Evolutionary conservation across 2,329 filamentous ascomycete genomes (phyloP).

Genomic region (Botrytis fabae): DNA sequence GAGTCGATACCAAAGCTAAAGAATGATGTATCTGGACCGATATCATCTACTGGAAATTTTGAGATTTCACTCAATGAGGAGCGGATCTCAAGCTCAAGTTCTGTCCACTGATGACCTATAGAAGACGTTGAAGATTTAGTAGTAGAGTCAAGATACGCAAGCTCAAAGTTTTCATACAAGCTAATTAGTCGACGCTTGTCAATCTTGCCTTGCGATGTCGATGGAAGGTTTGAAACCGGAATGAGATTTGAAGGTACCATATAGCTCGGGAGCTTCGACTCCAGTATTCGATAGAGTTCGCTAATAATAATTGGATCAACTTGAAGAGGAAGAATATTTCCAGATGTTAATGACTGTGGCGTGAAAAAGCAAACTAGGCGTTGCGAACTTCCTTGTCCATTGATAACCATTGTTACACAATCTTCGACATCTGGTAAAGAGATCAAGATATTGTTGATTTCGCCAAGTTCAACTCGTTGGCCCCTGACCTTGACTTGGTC

Average conservation of each 20-base stretch:
- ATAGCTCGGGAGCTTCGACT: constrained; percentile 63
- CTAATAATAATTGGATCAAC: constrained; percentile 43
- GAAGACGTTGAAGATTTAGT: constrained; percentile 27
- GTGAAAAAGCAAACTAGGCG: constrained; percentile 72
- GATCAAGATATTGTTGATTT: constrained; percentile 67
- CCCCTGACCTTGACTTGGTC: constrained; percentile 82
- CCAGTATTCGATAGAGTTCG: constrained; percentile 56
- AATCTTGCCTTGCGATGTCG: constrained; percentile 73
- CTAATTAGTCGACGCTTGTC: constrained; percentile 57
- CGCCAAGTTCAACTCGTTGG: constrained; percentile 74
- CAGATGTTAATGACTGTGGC: constrained; percentile 38
- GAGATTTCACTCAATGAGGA: constrained; percentile 36
- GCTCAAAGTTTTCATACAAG: constrained; percentile 50
- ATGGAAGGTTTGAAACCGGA: constrained; percentile 67
- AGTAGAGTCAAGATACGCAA: constrained; percentile 47
- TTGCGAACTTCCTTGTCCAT: constrained; percentile 44
- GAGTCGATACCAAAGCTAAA: constrained; percentile 81
- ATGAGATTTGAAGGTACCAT: constrained; percentile 78
- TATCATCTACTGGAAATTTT: constrained; percentile 44
- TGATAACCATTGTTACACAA: constrained; percentile 62
- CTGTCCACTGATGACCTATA: constrained; percentile 47
- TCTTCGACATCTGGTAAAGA: constrained; percentile 54
- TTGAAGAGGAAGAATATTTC: constrained; percentile 40
- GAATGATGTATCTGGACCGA: constrained; percentile 70
- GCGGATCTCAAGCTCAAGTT: constrained; percentile 58